A percentile compares a stretch with the other conserved stretches of the same genome.
Conservation (phyloP, 2,329 filamentous ascomycete species). For the Hypoxylon sp. region DNA sequence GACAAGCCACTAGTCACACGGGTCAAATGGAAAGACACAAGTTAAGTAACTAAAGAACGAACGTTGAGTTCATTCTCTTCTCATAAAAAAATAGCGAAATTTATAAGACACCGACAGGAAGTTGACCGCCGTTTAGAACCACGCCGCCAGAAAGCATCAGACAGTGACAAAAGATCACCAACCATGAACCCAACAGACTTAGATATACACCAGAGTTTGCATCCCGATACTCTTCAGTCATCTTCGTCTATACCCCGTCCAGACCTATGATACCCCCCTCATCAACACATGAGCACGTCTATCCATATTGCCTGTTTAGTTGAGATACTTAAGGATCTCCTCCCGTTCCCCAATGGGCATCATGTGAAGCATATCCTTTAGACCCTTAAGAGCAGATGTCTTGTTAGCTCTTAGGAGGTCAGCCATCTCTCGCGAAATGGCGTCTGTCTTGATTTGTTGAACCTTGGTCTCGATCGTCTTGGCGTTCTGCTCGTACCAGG, state of each 20-base stretch:
- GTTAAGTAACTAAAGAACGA: not conserved
- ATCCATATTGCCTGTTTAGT: slow-evolving; percentile 52
- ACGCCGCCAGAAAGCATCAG: slow-evolving; percentile 18
- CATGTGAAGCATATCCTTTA: slow-evolving; percentile 87
- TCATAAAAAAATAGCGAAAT: slow-evolving; percentile 11
- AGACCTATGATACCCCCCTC: slow-evolving; percentile 12
- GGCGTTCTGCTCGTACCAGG: slow-evolving; percentile 97
- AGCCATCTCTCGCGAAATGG: slow-evolving; percentile 66
- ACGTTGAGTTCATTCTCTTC: slow-evolving; percentile 4
- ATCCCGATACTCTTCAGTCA: not conserved
- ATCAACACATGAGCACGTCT: slow-evolving; percentile 1
- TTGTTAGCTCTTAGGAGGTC: slow-evolving; percentile 63
- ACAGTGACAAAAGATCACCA: slow-evolving; percentile 11
- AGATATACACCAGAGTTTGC: slow-evolving; percentile 26
- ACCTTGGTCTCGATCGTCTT: slow-evolving; percentile 87
- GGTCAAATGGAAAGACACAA: not conserved
- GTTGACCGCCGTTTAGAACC: slow-evolving; percentile 2
- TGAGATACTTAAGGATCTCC: slow-evolving; percentile 76
- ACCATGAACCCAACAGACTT: slow-evolving; percentile 15
- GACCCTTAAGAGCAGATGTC: slow-evolving; percentile 84
- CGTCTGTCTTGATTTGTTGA: slow-evolving; percentile 84
- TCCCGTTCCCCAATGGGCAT: slow-evolving; percentile 92
- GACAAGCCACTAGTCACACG: not conserved
- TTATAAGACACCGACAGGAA: slow-evolving; percentile 20
- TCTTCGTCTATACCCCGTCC: slow-evolving; percentile 16